phyloP scores from a whole-genome alignment of 768 basidiomycete species.

The Fistulinella prunicolor region DNA sequence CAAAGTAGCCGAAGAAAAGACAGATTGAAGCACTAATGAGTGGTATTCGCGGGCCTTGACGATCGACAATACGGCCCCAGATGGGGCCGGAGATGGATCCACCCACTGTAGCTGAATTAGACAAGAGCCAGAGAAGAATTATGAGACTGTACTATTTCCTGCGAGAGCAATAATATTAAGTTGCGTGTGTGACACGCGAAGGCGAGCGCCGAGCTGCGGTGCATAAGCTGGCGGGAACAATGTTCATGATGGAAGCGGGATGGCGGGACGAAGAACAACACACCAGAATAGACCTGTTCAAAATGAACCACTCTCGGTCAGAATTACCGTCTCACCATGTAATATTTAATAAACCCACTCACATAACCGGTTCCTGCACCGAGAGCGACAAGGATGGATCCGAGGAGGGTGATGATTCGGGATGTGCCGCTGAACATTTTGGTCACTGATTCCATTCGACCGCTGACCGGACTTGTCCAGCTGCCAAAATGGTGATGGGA shows the following conservation, averaged over 20 bases:
- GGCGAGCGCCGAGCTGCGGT: constrained; percentile 77
- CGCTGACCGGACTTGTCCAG: no score
- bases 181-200: constrained; percentile 75
- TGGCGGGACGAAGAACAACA: neutral
- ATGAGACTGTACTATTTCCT: constrained; percentile 55
- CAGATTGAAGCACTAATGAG: constrained; percentile 56
- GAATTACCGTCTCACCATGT: neutral
- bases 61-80: constrained; percentile 78
- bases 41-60: constrained; percentile 67
- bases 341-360: constrained; percentile 28
- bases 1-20: constrained; percentile 68
- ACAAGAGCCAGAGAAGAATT: neutral
- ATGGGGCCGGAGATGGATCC: constrained; percentile 74
- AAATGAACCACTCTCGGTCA: neutral
- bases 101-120: constrained; percentile 48
- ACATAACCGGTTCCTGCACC: constrained; percentile 77
- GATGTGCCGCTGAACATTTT: constrained; percentile 27
- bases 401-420: constrained; percentile 48
- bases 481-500: no score
- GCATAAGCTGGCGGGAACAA: constrained; percentile 65
- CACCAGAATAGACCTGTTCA: constrained; percentile 31
- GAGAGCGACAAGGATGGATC: constrained; percentile 56
- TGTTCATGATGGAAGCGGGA: neutral
- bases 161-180: constrained; percentile 80
- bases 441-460: constrained; percentile 10